phyloP scores from a whole-genome alignment of 1,284 basidiomycete species.

The Trichosporon inkin region DNA sequence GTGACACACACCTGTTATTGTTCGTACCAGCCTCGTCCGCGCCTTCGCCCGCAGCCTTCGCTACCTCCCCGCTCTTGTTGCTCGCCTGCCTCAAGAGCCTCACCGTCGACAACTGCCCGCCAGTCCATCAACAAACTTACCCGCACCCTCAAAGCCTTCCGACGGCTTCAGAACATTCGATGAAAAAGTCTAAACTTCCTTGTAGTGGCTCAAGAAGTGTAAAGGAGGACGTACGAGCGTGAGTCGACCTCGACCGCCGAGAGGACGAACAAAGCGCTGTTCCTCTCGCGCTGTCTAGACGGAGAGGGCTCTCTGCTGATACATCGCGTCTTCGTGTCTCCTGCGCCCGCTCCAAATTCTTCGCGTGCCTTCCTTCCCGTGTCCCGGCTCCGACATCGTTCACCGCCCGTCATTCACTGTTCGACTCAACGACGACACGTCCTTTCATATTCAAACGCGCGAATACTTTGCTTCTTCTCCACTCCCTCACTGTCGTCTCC shows the following conservation, averaged over 20 bases:
- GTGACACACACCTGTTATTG: too few relatives aligned
- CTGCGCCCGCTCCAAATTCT: too few relatives aligned
- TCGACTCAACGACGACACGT: not conserved
- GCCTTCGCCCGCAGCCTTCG: too few relatives aligned
- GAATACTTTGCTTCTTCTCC: conserved; percentile 1
- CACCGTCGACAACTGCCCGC: not conserved
- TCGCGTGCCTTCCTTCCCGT: not conserved
- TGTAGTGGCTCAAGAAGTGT: conserved; percentile 40
- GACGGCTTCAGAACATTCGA: conserved; percentile 15
- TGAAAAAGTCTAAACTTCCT: conserved; percentile 47
- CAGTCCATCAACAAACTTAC: not conserved
- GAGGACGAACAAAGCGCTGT: too few relatives aligned
- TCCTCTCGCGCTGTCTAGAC: not conserved
- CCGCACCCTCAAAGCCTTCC: not conserved
- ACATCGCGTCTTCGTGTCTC: too few relatives aligned
- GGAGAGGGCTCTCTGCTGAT: not conserved
- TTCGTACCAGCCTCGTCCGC: too few relatives aligned
- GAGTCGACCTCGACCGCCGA: conserved; percentile 16
- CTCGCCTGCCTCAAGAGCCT: not conserved
- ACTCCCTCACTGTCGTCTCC: not conserved
- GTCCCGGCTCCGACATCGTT: not conserved
- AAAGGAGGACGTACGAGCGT: conserved; percentile 36
- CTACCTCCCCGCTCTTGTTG: too few relatives aligned
- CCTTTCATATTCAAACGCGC: not conserved
- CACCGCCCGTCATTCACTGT: conserved; percentile 2